A percentile compares a stretch with the other conserved stretches of the same genome.
Conservation (phyloP, 1,284 basidiomycete genomes). For the Leccinum pachyderme region DNA sequence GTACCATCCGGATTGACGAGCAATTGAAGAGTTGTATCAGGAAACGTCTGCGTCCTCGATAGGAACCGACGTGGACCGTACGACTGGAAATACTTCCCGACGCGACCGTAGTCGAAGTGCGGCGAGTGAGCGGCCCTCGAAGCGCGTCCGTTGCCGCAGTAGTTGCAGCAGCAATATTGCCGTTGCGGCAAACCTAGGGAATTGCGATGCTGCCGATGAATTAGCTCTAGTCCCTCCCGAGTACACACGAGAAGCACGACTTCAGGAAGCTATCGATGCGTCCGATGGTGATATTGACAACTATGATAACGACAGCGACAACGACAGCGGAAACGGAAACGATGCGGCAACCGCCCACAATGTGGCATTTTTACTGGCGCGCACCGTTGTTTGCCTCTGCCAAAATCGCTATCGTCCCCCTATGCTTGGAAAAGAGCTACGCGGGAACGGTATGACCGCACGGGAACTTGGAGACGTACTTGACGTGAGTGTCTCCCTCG, state of each 20-base stretch:
- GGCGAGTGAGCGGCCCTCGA: slow-evolving; percentile 29
- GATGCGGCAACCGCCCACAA: slow-evolving; percentile 1
- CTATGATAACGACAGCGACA: not conserved
- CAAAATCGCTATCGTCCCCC: slow-evolving; percentile 16
- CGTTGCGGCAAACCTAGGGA: slow-evolving; percentile 11
- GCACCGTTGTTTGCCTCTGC: slow-evolving; percentile 25
- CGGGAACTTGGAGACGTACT: slow-evolving; percentile 38
- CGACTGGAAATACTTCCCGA: slow-evolving; percentile 2
- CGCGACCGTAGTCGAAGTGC: slow-evolving; percentile 17
- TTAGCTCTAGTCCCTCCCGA: slow-evolving; percentile 13
- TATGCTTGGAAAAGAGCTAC: slow-evolving; percentile 3
- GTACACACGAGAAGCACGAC: slow-evolving; percentile 1
- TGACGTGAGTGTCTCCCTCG: slow-evolving; percentile 37
- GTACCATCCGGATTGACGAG: not conserved
- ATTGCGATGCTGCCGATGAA: slow-evolving; percentile 4
- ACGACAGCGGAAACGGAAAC: not conserved
- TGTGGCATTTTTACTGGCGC: slow-evolving; percentile 23
- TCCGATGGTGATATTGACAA: not conserved
- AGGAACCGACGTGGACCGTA: not conserved
- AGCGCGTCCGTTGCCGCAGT: slow-evolving; percentile 23
- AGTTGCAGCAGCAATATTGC: slow-evolving; percentile 2
- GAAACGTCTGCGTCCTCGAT: slow-evolving; percentile 12
- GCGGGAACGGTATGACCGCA: slow-evolving; percentile 24
- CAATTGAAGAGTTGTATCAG: slow-evolving; percentile 11
- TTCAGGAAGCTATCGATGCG: not conserved